Evolutionary conservation across 2,329 filamentous ascomycete species (phyloP).

Genomic region (Dactylonectria estremocensis): DNA sequence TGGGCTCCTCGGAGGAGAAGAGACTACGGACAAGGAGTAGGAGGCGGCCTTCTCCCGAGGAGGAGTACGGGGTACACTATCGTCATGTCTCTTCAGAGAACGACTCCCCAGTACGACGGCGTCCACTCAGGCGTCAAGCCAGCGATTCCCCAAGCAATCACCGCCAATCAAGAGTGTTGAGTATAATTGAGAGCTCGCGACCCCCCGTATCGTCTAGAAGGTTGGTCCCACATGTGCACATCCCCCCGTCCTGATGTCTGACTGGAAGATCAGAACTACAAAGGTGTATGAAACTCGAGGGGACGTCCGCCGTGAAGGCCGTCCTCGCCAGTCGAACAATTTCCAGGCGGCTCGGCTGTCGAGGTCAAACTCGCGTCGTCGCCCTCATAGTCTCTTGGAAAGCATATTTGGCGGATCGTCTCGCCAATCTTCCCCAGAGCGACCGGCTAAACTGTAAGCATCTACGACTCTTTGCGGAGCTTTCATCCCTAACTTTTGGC

Average conservation of each 20-base stretch:
- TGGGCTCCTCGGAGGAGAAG: constrained; percentile 45
- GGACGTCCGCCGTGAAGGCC: constrained; percentile 44
- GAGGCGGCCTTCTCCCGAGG: constrained; percentile 43
- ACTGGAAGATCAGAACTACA: constrained; percentile 36
- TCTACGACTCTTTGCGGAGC: neutral
- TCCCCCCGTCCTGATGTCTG: neutral
- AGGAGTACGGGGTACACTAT: constrained; percentile 45
- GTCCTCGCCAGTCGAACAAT: constrained; percentile 36
- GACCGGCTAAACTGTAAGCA: constrained; percentile 46
- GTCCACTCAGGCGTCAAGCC: constrained; percentile 48
- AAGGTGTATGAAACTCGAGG: constrained; percentile 45
- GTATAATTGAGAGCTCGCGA: constrained; percentile 53
- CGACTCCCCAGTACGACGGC: constrained; percentile 47
- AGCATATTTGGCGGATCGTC: constrained; percentile 48
- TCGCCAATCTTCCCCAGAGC: constrained; percentile 48
- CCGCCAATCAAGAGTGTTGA: constrained; percentile 44
- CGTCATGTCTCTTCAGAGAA: constrained; percentile 47
- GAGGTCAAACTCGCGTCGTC: constrained; percentile 46
- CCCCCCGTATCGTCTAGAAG: constrained; percentile 54
- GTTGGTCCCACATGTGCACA: constrained; percentile 36
- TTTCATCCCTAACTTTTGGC: constrained; percentile 29
- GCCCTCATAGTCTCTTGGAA: constrained; percentile 46
- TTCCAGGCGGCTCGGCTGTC: constrained; percentile 41
- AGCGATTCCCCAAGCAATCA: constrained; percentile 51
- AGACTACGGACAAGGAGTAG: constrained; percentile 42